Conservation (phyloP, 441 rosid genomes). For the Mallotus japonicus region DNA sequence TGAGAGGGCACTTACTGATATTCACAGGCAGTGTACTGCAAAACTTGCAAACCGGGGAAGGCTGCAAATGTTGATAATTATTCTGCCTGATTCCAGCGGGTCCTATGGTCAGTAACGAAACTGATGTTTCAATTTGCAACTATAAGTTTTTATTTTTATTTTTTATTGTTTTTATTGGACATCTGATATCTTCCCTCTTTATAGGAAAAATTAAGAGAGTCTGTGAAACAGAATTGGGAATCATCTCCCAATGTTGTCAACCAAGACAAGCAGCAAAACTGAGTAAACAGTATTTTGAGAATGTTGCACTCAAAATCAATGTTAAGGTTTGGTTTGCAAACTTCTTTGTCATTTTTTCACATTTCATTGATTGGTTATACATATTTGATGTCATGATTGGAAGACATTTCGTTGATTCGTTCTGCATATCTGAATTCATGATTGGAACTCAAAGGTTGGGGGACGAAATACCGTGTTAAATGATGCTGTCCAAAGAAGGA, state of each 20-base stretch:
- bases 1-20: constrained; percentile 43
- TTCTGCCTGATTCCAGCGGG: constrained; percentile 63
- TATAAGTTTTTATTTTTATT: too few species aligned
- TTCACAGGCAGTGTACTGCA: constrained; percentile 23
- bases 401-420: not conserved
- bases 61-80: constrained; percentile 55
- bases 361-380: not conserved
- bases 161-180: not conserved
- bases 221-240: constrained; percentile 69
- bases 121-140: not conserved
- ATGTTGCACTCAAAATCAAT: constrained; percentile 61
- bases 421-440: too few species aligned
- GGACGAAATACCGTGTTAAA: constrained; percentile 59
- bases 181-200: not conserved
- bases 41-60: constrained; percentile 2
- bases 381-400: not conserved
- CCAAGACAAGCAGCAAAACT: constrained; percentile 43
- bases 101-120: constrained; percentile 50
- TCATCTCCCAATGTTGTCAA: constrained; percentile 71
- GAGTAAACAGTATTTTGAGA: constrained; percentile 53
- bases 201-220: constrained; percentile 51
- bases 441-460: constrained; percentile 40
- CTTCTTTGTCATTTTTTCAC: not conserved
- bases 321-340: constrained; percentile 46
- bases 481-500: constrained; percentile 46